phyloP scores from a whole-genome alignment of 331 rosid genomes.

The Rosa hybrid region DNA sequence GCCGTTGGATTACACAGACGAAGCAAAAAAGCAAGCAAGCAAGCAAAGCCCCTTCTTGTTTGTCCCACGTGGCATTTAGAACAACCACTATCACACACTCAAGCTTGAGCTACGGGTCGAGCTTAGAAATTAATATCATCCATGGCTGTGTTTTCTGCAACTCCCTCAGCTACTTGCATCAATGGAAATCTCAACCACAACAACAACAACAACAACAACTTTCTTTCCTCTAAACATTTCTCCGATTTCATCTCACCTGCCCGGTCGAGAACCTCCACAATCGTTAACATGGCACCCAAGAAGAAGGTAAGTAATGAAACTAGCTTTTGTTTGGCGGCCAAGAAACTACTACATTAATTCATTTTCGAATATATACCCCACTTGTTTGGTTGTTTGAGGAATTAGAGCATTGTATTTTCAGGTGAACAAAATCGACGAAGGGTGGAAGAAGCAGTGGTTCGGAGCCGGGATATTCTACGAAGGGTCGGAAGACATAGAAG shows the following conservation, averaged over 20 bases:
- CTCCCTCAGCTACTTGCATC: conserved; percentile 45
- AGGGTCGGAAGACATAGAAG: conserved; percentile 78
- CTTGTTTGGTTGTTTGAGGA: conserved; percentile 17
- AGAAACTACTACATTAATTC: not conserved
- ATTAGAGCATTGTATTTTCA: conserved; percentile 4
- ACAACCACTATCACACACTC: not conserved
- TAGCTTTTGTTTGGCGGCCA: not conserved
- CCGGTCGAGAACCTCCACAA: conserved; percentile 34
- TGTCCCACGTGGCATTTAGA: conserved; percentile 1
- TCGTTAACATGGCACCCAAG: conserved; percentile 78
- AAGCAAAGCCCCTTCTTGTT: not conserved
- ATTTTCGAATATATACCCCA: not conserved
- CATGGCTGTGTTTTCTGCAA: conserved; percentile 63
- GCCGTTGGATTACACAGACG: conserved; percentile 7
- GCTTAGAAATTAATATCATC: conserved; percentile 10
- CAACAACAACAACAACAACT: conserved; percentile 19
- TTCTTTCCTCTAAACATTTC: conserved; percentile 33
- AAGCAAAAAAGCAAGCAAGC: not conserved
- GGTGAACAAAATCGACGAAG: conserved; percentile 82
- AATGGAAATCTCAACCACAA: conserved; percentile 30
- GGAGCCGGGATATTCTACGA: conserved; percentile 94
- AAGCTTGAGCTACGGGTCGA: too few species aligned
- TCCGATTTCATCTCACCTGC: conserved; percentile 20
- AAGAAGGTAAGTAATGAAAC: conserved; percentile 57
- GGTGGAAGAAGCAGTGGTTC: conserved; percentile 90